Evolutionary conservation across 179 eudicot genomes (phyloP).

Genomic region (Camellia oleifera): DNA sequence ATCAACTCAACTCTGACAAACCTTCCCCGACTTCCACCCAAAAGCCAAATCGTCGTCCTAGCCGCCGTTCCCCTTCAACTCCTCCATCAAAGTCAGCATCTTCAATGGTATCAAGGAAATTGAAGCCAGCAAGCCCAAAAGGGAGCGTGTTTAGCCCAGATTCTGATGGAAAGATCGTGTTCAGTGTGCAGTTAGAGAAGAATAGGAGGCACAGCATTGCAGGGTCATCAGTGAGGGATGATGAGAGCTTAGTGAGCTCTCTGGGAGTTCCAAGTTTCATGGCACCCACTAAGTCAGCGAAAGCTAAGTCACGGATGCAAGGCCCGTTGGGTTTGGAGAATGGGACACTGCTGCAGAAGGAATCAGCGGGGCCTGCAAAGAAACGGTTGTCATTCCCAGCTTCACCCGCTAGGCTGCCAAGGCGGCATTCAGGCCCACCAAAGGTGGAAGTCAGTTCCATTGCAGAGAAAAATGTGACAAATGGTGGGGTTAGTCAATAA

Average conservation of each 20-base stretch:
- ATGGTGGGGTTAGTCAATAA: conserved; percentile 3
- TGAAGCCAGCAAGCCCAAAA: conserved; percentile 57
- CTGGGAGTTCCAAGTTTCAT: conserved; percentile 74
- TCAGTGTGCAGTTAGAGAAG: conserved; percentile 53
- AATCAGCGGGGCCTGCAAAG: conserved; percentile 37
- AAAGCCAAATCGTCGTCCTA: conserved; percentile 32
- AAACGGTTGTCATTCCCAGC: conserved; percentile 61
- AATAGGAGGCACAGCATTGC: conserved; percentile 60
- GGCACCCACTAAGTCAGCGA: conserved; percentile 70
- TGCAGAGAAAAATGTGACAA: conserved; percentile 9
- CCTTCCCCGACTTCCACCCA: conserved; percentile 36
- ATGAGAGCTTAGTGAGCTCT: conserved; percentile 76
- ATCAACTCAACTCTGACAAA: conserved; percentile 39
- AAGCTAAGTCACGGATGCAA: conserved; percentile 47
- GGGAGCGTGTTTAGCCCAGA: conserved; percentile 39
- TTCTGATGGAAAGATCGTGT: conserved; percentile 51
- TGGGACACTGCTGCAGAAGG: conserved; percentile 44
- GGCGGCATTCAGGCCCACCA: conserved; percentile 54
- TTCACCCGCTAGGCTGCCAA: conserved; percentile 64
- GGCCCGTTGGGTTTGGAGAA: conserved; percentile 47
- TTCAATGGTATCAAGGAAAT: conserved; percentile 27
- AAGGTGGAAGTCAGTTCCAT: conserved; percentile 26
- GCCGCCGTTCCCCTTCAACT: conserved; percentile 47
- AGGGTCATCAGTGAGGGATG: conserved; percentile 60
- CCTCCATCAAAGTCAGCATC: conserved; percentile 31